Percentiles rank a stretch among this genome's conserved stretches.
Evolutionary conservation across 495 filamentous ascomycete genomes (phyloP).

Genomic region (Parathielavia hyrcaniae): DNA sequence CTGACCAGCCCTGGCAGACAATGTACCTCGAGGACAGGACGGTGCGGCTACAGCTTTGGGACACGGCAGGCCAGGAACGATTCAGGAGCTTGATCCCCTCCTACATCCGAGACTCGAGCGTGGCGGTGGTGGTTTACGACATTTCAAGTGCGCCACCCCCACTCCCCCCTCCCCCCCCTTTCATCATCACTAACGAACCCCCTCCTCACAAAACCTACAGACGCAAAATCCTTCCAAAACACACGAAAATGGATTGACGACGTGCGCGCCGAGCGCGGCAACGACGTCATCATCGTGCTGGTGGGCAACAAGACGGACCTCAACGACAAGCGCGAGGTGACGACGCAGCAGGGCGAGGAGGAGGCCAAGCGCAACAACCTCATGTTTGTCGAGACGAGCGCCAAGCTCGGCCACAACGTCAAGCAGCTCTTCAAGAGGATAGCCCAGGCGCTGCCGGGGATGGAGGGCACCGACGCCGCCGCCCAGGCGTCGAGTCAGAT

Average conservation of each 20-base stretch:
- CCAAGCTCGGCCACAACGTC: slow-evolving; percentile 96
- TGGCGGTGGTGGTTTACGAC: slow-evolving; percentile 97
- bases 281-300: slow-evolving; percentile 96
- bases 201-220: slow-evolving; percentile 33
- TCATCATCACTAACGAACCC: slow-evolving; percentile 16
- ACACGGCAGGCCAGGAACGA: slow-evolving; percentile 94
- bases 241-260: slow-evolving; percentile 99
- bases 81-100: slow-evolving; percentile 95
- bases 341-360: slow-evolving; percentile 88
- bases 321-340: slow-evolving; percentile 95
- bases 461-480: slow-evolving; percentile 77
- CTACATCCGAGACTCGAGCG: slow-evolving; percentile 94
- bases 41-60: slow-evolving; percentile 95
- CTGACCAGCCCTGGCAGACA: slow-evolving; percentile 53
- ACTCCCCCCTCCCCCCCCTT: neutral
- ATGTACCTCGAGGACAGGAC: slow-evolving; percentile 99
- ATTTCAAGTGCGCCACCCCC: slow-evolving; percentile 63
- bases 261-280: slow-evolving; percentile 89
- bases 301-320: slow-evolving; percentile 99
- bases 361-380: slow-evolving; percentile 96
- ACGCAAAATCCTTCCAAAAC: slow-evolving; percentile 92
- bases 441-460: slow-evolving; percentile 93
- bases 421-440: slow-evolving; percentile 95
- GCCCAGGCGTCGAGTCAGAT: slow-evolving; percentile 62
- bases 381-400: slow-evolving; percentile 98